These are phyloP conservation scores for Claviceps sp. DNA, from an alignment of 2,329 filamentous ascomycete genomes.

Conservation along the genomic window DNA sequence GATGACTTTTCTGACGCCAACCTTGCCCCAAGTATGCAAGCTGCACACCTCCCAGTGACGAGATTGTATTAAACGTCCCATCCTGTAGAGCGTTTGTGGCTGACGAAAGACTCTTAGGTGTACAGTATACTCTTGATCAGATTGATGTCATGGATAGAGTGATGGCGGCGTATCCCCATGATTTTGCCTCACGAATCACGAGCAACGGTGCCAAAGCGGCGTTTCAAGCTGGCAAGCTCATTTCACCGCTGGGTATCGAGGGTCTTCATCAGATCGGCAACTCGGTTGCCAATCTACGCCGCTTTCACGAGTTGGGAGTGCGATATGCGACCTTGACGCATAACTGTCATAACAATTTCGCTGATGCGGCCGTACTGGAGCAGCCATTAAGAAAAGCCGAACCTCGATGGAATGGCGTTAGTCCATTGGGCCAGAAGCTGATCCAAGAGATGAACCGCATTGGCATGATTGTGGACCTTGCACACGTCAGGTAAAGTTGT, in stretches of 20 bases:
- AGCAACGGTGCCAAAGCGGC: constrained; percentile 42
- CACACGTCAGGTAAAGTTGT: constrained; percentile 40
- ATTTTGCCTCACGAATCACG: constrained; percentile 32
- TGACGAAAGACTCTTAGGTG: constrained; percentile 25
- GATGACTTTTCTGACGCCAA: constrained; percentile 61
- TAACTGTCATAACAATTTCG: constrained; percentile 33
- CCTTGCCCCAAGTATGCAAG: constrained; percentile 47
- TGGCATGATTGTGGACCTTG: constrained; percentile 55
- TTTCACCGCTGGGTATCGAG: constrained; percentile 62
- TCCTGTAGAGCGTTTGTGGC: neutral
- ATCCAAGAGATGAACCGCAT: constrained; percentile 79
- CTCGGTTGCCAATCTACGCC: constrained; percentile 58
- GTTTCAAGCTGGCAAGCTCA: constrained; percentile 49
- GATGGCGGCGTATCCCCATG: constrained; percentile 50
- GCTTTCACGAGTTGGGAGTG: constrained; percentile 65
- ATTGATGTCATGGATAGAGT: constrained; percentile 61
- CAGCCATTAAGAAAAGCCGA: constrained; percentile 27
- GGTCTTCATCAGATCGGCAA: constrained; percentile 93
- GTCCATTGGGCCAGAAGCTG: constrained; percentile 51
- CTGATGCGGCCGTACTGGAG: constrained; percentile 18
- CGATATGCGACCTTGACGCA: constrained; percentile 83
- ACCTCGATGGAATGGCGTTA: constrained; percentile 58
- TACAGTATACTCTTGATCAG: constrained; percentile 54
- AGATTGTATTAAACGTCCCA: neutral
- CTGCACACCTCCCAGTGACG: neutral